Evolutionary conservation across 2,329 filamentous ascomycete genomes (phyloP).

Genomic region (Blastomyces silverae): DNA sequence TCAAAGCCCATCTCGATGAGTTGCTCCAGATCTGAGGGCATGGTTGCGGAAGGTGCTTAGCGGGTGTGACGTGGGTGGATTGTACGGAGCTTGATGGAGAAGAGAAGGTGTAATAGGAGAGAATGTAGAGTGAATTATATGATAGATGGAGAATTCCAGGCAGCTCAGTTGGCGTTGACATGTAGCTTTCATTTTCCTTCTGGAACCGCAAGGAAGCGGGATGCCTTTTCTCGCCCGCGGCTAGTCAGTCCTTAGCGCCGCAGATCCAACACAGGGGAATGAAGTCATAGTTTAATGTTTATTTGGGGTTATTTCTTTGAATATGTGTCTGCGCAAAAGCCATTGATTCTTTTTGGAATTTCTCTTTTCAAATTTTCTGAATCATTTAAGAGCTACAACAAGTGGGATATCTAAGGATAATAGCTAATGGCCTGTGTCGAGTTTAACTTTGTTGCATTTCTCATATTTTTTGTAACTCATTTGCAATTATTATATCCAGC

Average conservation of each 20-base stretch:
- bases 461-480: not conserved
- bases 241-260: not conserved
- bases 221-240: not conserved
- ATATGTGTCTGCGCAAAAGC: too few species aligned
- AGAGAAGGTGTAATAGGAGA: not conserved
- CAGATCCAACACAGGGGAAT: not conserved
- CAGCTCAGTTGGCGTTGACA: not conserved
- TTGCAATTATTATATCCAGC: not conserved
- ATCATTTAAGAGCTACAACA: not conserved
- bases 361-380: not conserved
- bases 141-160: not conserved
- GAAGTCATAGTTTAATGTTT: not conserved
- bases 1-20: constrained; percentile 72
- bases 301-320: too few species aligned
- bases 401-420: not conserved
- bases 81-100: not conserved
- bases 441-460: not conserved
- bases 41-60: constrained; percentile 24
- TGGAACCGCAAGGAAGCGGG: constrained; percentile 2
- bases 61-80: not conserved
- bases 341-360: not conserved
- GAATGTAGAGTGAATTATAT: not conserved
- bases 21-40: constrained; percentile 52
- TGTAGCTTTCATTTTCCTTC: not conserved
- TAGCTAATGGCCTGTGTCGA: not conserved